These are phyloP conservation scores for Paraphoma sp. DNA, from an alignment of 2,329 filamentous ascomycete genomes.

Conservation along the genomic window DNA sequence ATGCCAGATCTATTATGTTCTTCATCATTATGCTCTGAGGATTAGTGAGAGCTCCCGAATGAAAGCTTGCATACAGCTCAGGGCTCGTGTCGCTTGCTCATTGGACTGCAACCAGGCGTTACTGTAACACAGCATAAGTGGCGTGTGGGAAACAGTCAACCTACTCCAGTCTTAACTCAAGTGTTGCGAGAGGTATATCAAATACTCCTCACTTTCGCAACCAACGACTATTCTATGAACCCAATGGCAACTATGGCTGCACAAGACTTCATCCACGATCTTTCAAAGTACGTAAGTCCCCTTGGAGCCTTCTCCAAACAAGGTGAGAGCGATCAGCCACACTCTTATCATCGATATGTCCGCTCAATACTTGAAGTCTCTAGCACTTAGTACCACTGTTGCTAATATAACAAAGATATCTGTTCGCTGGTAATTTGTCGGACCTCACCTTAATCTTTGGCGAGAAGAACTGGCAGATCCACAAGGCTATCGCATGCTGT, in stretches of 20 bases:
- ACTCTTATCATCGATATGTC: not conserved
- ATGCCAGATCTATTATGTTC: not conserved
- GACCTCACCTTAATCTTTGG: slow-evolving; percentile 24
- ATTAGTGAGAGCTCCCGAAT: not conserved
- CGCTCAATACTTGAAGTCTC: not conserved
- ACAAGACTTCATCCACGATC: slow-evolving; percentile 10
- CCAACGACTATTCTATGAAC: not conserved
- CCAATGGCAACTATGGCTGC: slow-evolving; percentile 6
- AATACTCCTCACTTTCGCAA: not conserved
- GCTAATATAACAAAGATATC: slow-evolving; percentile 4
- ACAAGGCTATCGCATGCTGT: slow-evolving; percentile 25
- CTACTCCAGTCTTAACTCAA: not conserved
- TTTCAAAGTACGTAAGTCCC: slow-evolving; percentile 7
- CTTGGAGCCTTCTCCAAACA: not conserved
- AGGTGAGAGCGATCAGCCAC: not conserved
- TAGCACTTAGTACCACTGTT: not conserved
- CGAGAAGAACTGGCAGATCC: slow-evolving; percentile 26
- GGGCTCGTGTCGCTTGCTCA: not conserved
- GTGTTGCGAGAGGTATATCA: slow-evolving; percentile 19
- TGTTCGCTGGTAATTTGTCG: slow-evolving; percentile 16
- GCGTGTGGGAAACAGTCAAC: not conserved
- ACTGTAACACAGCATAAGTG: slow-evolving; percentile 1
- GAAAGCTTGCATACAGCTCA: not conserved
- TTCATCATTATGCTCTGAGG: not conserved
- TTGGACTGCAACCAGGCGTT: slow-evolving; percentile 1